Conservation (phyloP, 305 asterid genomes). For the Solanum hybrid region DNA sequence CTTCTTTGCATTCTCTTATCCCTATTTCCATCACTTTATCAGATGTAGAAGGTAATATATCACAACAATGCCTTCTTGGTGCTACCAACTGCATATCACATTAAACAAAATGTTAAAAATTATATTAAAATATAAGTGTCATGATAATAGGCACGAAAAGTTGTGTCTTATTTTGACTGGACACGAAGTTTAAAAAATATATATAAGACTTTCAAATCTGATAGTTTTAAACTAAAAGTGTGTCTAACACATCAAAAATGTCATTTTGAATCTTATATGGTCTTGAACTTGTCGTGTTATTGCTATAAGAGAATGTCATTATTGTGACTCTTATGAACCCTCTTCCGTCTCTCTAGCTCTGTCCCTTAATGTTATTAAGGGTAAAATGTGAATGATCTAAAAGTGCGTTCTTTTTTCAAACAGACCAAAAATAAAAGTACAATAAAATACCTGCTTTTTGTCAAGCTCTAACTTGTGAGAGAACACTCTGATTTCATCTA, state of each 20-base stretch:
- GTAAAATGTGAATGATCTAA: neutral
- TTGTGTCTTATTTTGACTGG: too few relatives aligned
- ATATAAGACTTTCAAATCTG: neutral
- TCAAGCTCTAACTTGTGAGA: slow-evolving; percentile 48
- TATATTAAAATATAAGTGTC: neutral
- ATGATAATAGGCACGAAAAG: neutral
- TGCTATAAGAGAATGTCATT: neutral
- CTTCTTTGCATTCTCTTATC: slow-evolving; percentile 55
- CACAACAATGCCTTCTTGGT: slow-evolving; percentile 77
- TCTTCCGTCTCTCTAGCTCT: neutral
- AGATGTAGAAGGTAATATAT: slow-evolving; percentile 41
- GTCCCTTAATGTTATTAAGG: neutral
- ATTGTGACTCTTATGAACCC: too few relatives aligned
- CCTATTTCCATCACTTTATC: slow-evolving; percentile 42
- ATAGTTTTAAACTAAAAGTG: too few relatives aligned
- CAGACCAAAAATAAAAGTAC: neutral
- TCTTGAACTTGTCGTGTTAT: neutral
- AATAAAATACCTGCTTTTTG: slow-evolving; percentile 36
- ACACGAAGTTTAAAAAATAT: too few relatives aligned
- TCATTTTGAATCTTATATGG: neutral
- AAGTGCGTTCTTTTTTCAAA: neutral
- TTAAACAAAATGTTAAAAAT: neutral
- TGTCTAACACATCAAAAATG: neutral
- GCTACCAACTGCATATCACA: slow-evolving; percentile 38
- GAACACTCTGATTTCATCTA: slow-evolving; percentile 44